Conservation (phyloP, 192 early-diverging fungal species). For the Powellomyces hirtus region DNA sequence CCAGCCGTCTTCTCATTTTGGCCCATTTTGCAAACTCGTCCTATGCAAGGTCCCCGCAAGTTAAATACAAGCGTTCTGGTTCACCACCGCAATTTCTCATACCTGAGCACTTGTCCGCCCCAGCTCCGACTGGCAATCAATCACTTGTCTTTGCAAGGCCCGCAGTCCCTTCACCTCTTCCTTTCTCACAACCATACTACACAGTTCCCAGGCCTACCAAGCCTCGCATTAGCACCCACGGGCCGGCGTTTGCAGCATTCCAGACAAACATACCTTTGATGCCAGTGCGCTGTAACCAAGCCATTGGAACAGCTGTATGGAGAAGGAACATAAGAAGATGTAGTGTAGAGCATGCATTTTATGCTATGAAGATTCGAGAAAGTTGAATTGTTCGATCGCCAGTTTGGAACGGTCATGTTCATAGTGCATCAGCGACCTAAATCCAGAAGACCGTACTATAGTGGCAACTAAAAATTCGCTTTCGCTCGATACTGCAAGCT, state of each 20-base stretch:
- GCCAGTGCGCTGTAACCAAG: slow-evolving; percentile 12
- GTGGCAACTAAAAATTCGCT: no score
- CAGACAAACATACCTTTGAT: slow-evolving; percentile 2
- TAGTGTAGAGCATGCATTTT: slow-evolving; percentile 17
- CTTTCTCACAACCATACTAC: background rate
- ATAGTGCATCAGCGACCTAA: no score
- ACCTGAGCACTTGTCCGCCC: slow-evolving; percentile 29
- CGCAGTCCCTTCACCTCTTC: background rate
- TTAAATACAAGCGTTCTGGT: background rate
- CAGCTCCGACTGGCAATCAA: slow-evolving; percentile 11
- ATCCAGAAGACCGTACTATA: no score
- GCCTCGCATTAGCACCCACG: background rate
- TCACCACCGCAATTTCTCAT: background rate
- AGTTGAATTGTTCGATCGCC: no score
- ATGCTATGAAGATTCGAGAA: no score
- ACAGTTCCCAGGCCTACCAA: slow-evolving; percentile 6
- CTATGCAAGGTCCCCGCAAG: slow-evolving; percentile 16
- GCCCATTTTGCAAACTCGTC: slow-evolving; percentile 95
- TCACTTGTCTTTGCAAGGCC: slow-evolving; percentile 2
- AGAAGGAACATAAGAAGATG: slow-evolving; percentile 8
- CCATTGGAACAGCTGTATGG: slow-evolving; percentile 15
- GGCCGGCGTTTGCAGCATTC: background rate
- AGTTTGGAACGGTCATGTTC: no score
- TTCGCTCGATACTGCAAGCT: no score
- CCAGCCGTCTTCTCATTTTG: slow-evolving; percentile 76